These are phyloP conservation scores for Yarrowia deformans DNA, from an alignment of 805 yeast species.

Conservation along the genomic window DNA sequence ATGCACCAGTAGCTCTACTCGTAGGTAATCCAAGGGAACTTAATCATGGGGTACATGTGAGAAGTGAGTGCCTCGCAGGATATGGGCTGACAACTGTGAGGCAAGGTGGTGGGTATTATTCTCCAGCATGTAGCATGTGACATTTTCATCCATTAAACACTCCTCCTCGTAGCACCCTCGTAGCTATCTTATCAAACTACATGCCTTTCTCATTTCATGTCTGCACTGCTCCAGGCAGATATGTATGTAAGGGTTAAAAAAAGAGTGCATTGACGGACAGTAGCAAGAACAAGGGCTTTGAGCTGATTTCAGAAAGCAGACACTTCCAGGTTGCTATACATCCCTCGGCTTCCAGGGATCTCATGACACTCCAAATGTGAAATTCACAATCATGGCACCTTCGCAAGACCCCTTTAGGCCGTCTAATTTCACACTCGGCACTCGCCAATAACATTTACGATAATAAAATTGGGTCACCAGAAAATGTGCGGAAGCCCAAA, in stretches of 20 bases:
- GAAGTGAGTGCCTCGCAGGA: constrained; percentile 5
- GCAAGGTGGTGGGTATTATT: background rate
- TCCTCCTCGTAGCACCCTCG: no score
- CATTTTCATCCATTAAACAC: no score
- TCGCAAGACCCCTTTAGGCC: background rate
- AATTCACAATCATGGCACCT: no score
- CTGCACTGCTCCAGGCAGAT: background rate
- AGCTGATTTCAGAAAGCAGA: no score
- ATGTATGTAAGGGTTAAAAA: constrained; percentile 6
- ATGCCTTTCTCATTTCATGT: background rate
- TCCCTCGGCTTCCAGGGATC: background rate
- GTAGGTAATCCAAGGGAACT: background rate
- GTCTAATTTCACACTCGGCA: background rate
- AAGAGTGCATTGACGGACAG: background rate
- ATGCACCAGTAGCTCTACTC: background rate
- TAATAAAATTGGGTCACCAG: background rate
- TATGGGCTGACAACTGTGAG: background rate
- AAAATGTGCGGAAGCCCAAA: background rate
- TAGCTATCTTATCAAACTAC: no score
- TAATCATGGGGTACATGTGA: constrained; percentile 19
- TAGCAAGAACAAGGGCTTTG: background rate
- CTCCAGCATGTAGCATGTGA: no score
- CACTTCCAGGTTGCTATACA: no score
- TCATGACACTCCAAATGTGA: background rate
- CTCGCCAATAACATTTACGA: constrained; percentile 15